phyloP scores from a whole-genome alignment of 2,329 filamentous ascomycete species.

The Plenodomus lindquistii region DNA sequence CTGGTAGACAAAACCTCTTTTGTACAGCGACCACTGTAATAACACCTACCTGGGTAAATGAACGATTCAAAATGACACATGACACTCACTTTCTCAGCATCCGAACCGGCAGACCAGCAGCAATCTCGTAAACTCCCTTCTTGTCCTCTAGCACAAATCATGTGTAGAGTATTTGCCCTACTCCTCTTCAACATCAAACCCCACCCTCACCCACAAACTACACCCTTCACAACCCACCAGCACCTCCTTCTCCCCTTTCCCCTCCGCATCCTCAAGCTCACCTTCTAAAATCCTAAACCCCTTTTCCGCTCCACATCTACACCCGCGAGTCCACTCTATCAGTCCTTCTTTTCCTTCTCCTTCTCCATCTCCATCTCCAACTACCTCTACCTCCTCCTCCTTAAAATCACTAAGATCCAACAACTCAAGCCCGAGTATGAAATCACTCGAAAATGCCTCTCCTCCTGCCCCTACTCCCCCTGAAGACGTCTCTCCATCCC shows the following conservation, averaged over 20 bases:
- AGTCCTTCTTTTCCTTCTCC: constrained; percentile 35
- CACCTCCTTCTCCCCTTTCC: constrained; percentile 61
- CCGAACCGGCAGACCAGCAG: too few relatives aligned
- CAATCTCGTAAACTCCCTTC: background rate
- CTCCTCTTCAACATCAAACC: constrained; percentile 58
- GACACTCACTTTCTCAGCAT: too few relatives aligned
- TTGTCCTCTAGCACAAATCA: too few relatives aligned
- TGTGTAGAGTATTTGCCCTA: too few relatives aligned
- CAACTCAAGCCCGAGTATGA: constrained; percentile 57
- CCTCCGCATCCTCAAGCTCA: constrained; percentile 57
- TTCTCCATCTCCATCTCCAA: constrained; percentile 20
- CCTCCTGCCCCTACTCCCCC: background rate
- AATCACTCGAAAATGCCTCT: constrained; percentile 17
- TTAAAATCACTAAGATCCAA: constrained; percentile 61
- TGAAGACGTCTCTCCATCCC: background rate
- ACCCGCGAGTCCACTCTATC: constrained; percentile 55
- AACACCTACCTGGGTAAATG: too few relatives aligned
- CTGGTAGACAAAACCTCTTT: too few relatives aligned
- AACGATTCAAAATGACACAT: too few relatives aligned
- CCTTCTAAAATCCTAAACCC: constrained; percentile 60
- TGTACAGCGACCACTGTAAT: too few relatives aligned
- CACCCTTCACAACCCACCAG: constrained; percentile 64
- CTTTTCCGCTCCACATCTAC: constrained; percentile 61
- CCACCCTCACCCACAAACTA: constrained; percentile 65
- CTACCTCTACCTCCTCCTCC: constrained; percentile 4